Percentiles rank a stretch among this genome's conserved stretches.
Conservation (phyloP, 176 grass and related monocot genomes). For the Miscanthus lutarioriparius region DNA sequence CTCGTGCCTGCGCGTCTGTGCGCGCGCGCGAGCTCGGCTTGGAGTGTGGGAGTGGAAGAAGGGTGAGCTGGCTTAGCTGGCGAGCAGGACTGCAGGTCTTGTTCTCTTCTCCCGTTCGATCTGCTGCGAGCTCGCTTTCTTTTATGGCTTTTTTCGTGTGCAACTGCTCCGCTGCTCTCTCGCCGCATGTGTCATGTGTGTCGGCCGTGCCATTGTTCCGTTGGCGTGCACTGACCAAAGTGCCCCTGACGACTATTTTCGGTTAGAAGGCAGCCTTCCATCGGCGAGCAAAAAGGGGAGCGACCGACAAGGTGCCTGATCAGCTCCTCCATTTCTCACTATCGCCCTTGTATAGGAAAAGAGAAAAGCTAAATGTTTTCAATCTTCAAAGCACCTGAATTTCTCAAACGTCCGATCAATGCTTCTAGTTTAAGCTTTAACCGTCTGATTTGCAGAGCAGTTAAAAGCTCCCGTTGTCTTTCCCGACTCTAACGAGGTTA, state of each 20-base stretch:
- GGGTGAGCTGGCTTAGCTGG: no score
- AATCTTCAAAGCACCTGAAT: no score
- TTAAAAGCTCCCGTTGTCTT: no score
- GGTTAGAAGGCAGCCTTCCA: constrained; percentile 30
- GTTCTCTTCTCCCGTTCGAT: not conserved
- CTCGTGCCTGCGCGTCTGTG: not conserved
- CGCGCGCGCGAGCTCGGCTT: not conserved
- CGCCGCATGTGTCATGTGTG: not conserved
- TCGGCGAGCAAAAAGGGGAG: not conserved
- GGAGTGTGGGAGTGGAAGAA: not conserved
- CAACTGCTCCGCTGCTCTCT: not conserved
- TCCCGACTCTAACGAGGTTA: not conserved
- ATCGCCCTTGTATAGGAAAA: not conserved
- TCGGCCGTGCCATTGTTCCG: not conserved
- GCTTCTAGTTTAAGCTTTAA: not conserved
- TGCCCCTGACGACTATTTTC: constrained; percentile 61
- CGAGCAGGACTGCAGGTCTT: not conserved
- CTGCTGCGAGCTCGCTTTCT: constrained; percentile 48
- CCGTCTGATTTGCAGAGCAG: not conserved
- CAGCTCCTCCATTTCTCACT: not conserved
- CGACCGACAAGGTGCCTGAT: not conserved
- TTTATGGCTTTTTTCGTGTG: constrained; percentile 17
- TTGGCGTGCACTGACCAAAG: constrained; percentile 23
- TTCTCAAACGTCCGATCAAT: no score
- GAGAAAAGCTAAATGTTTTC: no score